Conservation (phyloP, 768 basidiomycete genomes). For the Lactifluus volemus region DNA sequence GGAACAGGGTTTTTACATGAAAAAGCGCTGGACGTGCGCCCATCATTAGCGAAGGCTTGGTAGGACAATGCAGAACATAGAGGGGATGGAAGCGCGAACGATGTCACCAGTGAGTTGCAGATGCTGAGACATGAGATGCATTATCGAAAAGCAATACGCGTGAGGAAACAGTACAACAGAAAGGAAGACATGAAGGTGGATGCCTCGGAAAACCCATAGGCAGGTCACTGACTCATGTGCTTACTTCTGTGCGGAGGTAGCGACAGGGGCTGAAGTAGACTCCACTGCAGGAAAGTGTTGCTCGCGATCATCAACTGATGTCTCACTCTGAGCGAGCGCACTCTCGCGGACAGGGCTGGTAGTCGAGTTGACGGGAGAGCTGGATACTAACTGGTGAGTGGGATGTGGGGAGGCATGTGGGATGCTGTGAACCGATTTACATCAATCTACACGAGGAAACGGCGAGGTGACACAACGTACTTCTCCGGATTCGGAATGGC, state of each 20-base stretch:
- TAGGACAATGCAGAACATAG: conserved; percentile 7
- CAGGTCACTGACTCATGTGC: conserved; percentile 1
- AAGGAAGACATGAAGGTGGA: not conserved
- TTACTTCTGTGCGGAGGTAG: conserved; percentile 10
- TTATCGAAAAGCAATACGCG: conserved; percentile 12
- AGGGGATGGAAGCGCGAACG: not conserved
- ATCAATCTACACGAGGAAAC: conserved; percentile 12
- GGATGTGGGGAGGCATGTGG: conserved; percentile 74
- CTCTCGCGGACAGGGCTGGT: conserved; percentile 20
- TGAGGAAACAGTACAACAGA: conserved; percentile 1
- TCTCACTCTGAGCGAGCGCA: conserved; percentile 11
- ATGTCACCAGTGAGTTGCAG: conserved; percentile 9
- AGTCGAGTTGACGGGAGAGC: conserved; percentile 15
- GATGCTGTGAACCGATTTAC: conserved; percentile 45
- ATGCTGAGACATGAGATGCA: conserved; percentile 12
- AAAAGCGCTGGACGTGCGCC: not conserved
- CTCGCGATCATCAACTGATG: not conserved
- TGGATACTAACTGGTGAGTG: conserved; percentile 28
- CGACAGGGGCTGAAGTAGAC: not conserved
- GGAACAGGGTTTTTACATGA: not conserved
- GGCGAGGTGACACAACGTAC: conserved; percentile 38
- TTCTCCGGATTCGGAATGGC: conserved; percentile 98
- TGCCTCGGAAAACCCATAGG: not conserved
- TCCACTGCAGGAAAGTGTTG: conserved; percentile 3
- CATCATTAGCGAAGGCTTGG: conserved; percentile 3